Conservation (phyloP, 176 grass and related monocot genomes). For the Dactylis glomerata region DNA sequence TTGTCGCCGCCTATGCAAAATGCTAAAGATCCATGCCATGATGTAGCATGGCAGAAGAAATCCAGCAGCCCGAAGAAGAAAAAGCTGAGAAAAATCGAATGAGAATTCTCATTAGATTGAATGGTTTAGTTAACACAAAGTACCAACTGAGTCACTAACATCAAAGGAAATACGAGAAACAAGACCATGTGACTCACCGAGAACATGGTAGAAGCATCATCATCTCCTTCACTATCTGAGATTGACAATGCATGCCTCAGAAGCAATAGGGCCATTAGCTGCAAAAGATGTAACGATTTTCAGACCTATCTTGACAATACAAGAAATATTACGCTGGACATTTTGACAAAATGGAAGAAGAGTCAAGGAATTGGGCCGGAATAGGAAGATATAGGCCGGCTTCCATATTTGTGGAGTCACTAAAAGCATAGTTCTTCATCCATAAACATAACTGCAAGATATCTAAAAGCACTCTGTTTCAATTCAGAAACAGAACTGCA, state of each 20-base stretch:
- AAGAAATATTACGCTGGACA: not conserved
- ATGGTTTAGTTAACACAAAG: conserved; percentile 6
- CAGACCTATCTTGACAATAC: conserved; percentile 4
- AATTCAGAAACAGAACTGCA: not conserved
- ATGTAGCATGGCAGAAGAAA: conserved; percentile 90
- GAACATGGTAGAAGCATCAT: conserved; percentile 84
- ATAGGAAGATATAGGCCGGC: not conserved
- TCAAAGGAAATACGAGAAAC: not conserved
- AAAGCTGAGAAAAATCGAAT: conserved; percentile 52
- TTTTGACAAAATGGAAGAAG: not conserved
- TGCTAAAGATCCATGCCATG: conserved; percentile 88
- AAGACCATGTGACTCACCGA: conserved; percentile 46
- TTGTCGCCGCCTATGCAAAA: conserved; percentile 78
- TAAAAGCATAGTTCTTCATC: conserved; percentile 2
- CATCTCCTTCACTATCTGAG: conserved; percentile 74
- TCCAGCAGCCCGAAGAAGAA: conserved; percentile 84
- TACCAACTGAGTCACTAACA: not conserved
- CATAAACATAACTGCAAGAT: not conserved
- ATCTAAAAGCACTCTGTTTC: not conserved
- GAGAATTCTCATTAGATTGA: not conserved
- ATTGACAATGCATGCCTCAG: conserved; percentile 80
- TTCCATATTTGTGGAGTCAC: not conserved
- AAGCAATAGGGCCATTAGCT: conserved; percentile 86
- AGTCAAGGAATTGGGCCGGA: not conserved
- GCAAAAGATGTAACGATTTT: conserved; percentile 19